Conservation (phyloP, 164 flowering plant genomes). For the Aristolochia californica region DNA sequence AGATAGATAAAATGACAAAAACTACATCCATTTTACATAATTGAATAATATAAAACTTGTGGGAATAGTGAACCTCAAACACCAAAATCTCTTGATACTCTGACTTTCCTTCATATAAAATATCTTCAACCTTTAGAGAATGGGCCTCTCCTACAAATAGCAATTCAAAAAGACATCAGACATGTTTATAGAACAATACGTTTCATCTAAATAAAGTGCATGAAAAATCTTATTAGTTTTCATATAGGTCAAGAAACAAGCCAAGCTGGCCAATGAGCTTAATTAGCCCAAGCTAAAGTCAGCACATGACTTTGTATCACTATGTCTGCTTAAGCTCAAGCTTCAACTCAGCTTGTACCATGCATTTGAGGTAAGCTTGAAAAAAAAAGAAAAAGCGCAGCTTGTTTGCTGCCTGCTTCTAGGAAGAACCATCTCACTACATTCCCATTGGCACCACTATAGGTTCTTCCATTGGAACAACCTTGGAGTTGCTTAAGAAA, state of each 20-base stretch:
- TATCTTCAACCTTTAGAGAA: conserved; percentile 66
- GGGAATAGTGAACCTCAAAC: conserved; percentile 55
- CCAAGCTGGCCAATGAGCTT: too few relatives aligned
- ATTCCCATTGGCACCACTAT: too few relatives aligned
- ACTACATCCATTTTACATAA: background rate
- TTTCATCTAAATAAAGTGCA: background rate
- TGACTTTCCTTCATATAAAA: conserved; percentile 61
- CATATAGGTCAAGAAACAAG: too few relatives aligned
- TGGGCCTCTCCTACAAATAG: conserved; percentile 76
- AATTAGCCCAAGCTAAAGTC: background rate
- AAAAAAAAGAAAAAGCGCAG: too few relatives aligned
- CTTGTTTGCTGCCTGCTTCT: too few relatives aligned
- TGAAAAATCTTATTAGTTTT: background rate
- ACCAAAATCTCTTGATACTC: conserved; percentile 85
- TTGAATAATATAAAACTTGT: background rate
- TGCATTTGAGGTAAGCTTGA: too few relatives aligned
- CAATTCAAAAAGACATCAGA: background rate
- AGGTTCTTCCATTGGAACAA: too few relatives aligned
- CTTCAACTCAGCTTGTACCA: too few relatives aligned
- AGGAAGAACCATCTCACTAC: too few relatives aligned
- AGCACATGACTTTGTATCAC: background rate
- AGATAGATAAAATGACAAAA: background rate
- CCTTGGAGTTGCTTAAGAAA: too few relatives aligned
- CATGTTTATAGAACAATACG: background rate
- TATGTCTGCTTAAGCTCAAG: too few relatives aligned